These are phyloP conservation scores for Marsdenia floribunda DNA, from an alignment of 257 asterid genomes.

Conservation along the genomic window DNA sequence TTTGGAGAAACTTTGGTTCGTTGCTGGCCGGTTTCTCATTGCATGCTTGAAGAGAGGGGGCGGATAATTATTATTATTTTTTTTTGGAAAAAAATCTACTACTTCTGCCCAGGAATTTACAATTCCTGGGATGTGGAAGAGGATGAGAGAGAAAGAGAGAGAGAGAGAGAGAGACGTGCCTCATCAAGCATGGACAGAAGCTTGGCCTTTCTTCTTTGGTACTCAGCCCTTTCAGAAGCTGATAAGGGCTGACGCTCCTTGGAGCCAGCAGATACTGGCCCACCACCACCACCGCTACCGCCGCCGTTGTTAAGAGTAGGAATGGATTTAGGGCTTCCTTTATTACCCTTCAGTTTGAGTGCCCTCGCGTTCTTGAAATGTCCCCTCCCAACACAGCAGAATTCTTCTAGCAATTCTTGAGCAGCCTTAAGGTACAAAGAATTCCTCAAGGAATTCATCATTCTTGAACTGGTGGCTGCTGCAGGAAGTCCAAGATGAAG, in stretches of 20 bases:
- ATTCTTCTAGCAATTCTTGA: constrained; percentile 58
- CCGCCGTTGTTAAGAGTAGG: not conserved
- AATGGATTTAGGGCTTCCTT: constrained; percentile 60
- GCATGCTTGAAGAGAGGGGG: constrained; percentile 14
- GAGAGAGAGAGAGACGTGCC: constrained; percentile 33
- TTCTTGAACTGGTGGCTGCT: constrained; percentile 29
- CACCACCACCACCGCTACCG: constrained; percentile 13
- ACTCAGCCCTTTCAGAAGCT: constrained; percentile 50
- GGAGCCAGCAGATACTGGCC: constrained; percentile 15
- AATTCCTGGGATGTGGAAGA: not conserved
- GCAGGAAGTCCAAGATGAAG: constrained; percentile 41
- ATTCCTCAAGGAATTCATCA: constrained; percentile 29
- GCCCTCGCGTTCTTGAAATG: constrained; percentile 27
- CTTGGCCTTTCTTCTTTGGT: constrained; percentile 64
- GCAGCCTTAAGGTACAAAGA: constrained; percentile 51
- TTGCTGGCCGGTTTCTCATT: constrained; percentile 4
- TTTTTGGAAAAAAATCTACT: not conserved
- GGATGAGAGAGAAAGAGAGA: not conserved
- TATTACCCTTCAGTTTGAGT: constrained; percentile 14
- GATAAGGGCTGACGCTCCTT: constrained; percentile 43
- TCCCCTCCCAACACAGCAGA: constrained; percentile 71
- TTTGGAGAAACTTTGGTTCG: not conserved
- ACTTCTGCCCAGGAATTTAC: not conserved
- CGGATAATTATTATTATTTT: not conserved
- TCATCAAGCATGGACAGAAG: constrained; percentile 76